Percentiles rank a stretch among this genome's conserved stretches.
phyloP scores from a whole-genome alignment of 2,329 filamentous ascomycete species.

The Diaporthe ilicicola region DNA sequence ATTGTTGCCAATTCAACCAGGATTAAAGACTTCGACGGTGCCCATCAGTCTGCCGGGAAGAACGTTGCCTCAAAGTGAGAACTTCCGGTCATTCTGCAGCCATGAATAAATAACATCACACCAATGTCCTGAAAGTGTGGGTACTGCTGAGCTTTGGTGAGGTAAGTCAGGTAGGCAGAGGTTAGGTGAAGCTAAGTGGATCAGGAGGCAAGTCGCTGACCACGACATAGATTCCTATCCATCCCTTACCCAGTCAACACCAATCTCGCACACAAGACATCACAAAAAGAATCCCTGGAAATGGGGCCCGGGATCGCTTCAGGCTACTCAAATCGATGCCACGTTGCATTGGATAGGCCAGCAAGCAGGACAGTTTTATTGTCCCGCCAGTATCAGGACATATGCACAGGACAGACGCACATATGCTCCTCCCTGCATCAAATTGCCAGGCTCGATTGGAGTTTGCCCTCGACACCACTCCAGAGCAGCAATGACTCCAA shows the following conservation, averaged over 20 bases:
- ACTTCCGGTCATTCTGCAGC: background rate
- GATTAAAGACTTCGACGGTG: background rate
- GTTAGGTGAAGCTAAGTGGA: slow-evolving; percentile 6
- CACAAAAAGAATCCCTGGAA: background rate
- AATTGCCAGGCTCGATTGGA: background rate
- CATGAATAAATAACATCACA: background rate
- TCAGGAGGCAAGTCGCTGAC: slow-evolving; percentile 1
- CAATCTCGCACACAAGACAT: slow-evolving; percentile 5
- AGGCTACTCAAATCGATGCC: slow-evolving; percentile 3
- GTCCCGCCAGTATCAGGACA: background rate
- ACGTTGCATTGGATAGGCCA: slow-evolving; percentile 5
- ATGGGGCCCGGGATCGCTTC: background rate
- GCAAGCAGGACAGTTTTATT: background rate
- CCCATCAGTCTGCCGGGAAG: background rate
- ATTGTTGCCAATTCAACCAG: background rate
- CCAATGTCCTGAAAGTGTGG: background rate
- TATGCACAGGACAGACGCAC: background rate
- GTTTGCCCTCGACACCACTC: background rate
- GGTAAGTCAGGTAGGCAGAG: background rate
- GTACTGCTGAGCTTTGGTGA: slow-evolving; percentile 4
- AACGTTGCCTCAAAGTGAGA: background rate
- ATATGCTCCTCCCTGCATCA: slow-evolving; percentile 10
- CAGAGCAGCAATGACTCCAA: background rate
- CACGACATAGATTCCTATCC: background rate
- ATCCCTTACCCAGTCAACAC: background rate